Percentiles rank a stretch among this genome's conserved stretches.
Evolutionary conservation across 192 early-diverging fungal genomes (phyloP).

Genomic region (Gaertneriomyces sp.): DNA sequence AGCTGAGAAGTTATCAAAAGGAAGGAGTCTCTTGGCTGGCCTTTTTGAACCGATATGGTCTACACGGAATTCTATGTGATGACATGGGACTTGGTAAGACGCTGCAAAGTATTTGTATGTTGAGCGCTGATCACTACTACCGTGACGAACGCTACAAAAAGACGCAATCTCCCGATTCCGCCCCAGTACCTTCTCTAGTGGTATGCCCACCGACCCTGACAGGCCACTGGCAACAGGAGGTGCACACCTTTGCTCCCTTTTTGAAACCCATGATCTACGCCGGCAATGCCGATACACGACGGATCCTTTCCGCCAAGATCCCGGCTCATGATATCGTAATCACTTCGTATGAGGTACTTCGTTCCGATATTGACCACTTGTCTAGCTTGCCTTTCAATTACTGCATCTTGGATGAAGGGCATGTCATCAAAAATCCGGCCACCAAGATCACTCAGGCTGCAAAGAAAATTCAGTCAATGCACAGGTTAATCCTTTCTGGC

Average conservation of each 20-base stretch:
- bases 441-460: constrained; percentile 93
- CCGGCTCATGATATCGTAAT: constrained; percentile 72
- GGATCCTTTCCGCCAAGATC: constrained; percentile 59
- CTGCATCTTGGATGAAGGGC: constrained; percentile 96
- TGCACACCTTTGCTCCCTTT: constrained; percentile 70
- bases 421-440: constrained; percentile 92
- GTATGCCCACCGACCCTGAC: constrained; percentile 95
- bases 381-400: constrained; percentile 79
- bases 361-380: constrained; percentile 90
- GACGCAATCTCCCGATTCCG: constrained; percentile 55
- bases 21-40: constrained; percentile 99
- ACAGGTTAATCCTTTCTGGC: constrained; percentile 91
- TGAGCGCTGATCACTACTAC: constrained; percentile 83
- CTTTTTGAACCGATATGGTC: constrained; percentile 92
- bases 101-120: constrained; percentile 91
- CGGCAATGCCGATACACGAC: constrained; percentile 75
- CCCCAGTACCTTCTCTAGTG: constrained; percentile 80
- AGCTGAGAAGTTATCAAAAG: constrained; percentile 93
- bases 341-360: constrained; percentile 95
- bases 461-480: constrained; percentile 77
- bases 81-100: constrained; percentile 99
- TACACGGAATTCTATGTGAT: constrained; percentile 97
- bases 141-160: constrained; percentile 57
- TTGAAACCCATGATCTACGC: constrained; percentile 82
- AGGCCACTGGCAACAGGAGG: constrained; percentile 96